A percentile compares a stretch with the other conserved stretches of the same genome.
Evolutionary conservation across 495 filamentous ascomycete genomes (phyloP).

Genomic region (Corynascus novoguineensis): DNA sequence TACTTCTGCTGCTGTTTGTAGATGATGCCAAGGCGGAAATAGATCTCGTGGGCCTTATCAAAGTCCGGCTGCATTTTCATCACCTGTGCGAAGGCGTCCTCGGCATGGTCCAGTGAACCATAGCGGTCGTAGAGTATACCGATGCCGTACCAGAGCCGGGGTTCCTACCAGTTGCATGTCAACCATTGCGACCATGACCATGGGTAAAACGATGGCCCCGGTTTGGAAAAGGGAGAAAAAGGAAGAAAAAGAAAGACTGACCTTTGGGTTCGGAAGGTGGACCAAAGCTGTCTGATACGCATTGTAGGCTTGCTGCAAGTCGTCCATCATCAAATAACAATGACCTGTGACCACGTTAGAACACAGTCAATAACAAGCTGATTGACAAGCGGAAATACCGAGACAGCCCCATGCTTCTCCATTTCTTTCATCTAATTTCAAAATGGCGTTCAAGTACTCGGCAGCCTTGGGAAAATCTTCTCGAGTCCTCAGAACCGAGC

Average conservation of each 20-base stretch:
- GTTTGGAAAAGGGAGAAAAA: too few species aligned
- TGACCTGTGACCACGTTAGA: constrained; percentile 55
- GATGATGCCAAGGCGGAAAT: constrained; percentile 97
- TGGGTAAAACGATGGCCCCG: not conserved
- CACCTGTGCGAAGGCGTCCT: constrained; percentile 97
- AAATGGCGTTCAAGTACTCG: constrained; percentile 83
- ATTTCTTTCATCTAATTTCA: constrained; percentile 82
- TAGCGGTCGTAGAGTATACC: constrained; percentile 97
- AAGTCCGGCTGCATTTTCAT: constrained; percentile 99
- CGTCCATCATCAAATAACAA: constrained; percentile 99
- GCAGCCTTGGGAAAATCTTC: constrained; percentile 93
- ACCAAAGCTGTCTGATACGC: constrained; percentile 95
- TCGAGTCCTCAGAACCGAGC: constrained; percentile 79
- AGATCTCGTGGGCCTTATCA: constrained; percentile 99
- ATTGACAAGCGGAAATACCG: constrained; percentile 46
- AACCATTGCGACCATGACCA: not conserved
- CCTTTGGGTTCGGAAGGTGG: constrained; percentile 91
- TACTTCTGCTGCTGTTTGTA: constrained; percentile 99
- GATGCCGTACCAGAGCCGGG: constrained; percentile 98
- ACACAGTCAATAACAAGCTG: not conserved
- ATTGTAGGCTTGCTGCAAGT: constrained; percentile 94
- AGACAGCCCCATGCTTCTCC: constrained; percentile 97
- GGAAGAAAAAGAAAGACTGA: constrained; percentile 35
- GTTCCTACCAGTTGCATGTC: constrained; percentile 61
- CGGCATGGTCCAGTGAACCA: constrained; percentile 93